These are phyloP conservation scores for Plasmodium relictum DNA, from an alignment of 169 alveolate species.

Conservation along the genomic window DNA sequence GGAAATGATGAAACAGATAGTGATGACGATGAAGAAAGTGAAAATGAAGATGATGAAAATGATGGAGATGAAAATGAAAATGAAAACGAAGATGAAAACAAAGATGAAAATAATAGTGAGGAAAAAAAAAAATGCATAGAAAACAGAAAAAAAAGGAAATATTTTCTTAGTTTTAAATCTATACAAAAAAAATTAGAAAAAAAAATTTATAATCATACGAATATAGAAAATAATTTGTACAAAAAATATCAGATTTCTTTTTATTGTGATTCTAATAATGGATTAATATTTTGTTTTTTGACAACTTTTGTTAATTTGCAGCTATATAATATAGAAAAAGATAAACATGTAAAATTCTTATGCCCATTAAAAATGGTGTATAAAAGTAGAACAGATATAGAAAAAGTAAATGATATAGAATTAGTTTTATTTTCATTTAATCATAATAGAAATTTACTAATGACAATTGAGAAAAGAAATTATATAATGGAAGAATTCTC, in stretches of 20 bases:
- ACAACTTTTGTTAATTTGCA: conserved; percentile 35
- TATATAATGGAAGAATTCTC: not conserved
- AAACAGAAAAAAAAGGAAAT: not conserved
- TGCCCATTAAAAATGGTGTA: conserved; percentile 40
- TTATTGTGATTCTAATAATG: conserved; percentile 54
- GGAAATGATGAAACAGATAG: too few relatives aligned
- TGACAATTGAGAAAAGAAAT: conserved; percentile 68
- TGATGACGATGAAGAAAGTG: too few relatives aligned
- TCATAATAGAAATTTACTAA: conserved; percentile 31
- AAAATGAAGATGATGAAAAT: not conserved
- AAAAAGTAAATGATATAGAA: conserved; percentile 56
- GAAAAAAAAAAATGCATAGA: not conserved
- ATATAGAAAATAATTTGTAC: conserved; percentile 47
- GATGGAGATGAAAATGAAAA: not conserved
- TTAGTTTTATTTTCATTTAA: conserved; percentile 22
- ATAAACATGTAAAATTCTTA: conserved; percentile 34
- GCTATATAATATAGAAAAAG: conserved; percentile 39
- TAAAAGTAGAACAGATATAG: conserved; percentile 45
- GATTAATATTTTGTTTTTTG: conserved; percentile 32
- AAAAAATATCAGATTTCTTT: conserved; percentile 40
- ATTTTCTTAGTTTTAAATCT: conserved; percentile 9
- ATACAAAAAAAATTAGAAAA: conserved; percentile 45
- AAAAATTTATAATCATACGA: conserved; percentile 22
- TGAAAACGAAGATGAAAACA: not conserved
- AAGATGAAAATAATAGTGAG: not conserved